Evolutionary conservation across 495 filamentous ascomycete genomes (phyloP).

Genomic region (Mycothermus thermophilus): DNA sequence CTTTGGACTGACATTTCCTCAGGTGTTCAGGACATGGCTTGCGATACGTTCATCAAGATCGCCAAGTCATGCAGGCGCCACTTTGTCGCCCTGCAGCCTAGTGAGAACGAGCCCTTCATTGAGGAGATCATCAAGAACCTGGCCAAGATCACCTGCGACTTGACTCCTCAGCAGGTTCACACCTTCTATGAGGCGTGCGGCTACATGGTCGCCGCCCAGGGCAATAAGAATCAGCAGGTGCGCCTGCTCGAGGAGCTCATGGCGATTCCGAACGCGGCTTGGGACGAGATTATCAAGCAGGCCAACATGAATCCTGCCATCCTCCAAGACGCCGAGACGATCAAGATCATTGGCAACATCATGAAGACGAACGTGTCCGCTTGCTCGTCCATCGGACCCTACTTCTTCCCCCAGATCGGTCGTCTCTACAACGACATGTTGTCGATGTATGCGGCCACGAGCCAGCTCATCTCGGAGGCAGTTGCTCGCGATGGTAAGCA

Average conservation of each 20-base stretch:
- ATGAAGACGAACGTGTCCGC: conserved; percentile 99
- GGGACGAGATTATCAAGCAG: conserved; percentile 80
- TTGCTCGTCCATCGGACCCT: conserved; percentile 86
- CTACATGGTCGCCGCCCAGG: conserved; percentile 97
- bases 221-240: conserved; percentile 82
- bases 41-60: conserved; percentile 99
- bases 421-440: conserved; percentile 98
- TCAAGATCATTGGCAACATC: conserved; percentile 97
- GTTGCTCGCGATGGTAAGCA: conserved; percentile 69
- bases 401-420: conserved; percentile 98
- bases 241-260: conserved; percentile 84
- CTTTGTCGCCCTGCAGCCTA: conserved; percentile 90
- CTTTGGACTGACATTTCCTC: conserved; percentile 4
- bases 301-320: conserved; percentile 70
- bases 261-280: conserved; percentile 81
- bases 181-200: conserved; percentile 99
- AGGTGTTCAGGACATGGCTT: conserved; percentile 99
- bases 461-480: conserved; percentile 82
- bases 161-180: conserved; percentile 92
- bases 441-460: conserved; percentile 95
- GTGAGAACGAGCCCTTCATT: conserved; percentile 91
- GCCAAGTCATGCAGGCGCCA: conserved; percentile 95
- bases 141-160: conserved; percentile 84
- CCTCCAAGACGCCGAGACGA: conserved; percentile 81
- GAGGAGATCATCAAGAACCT: conserved; percentile 96